A percentile compares a stretch with the other conserved stretches of the same genome.
These are phyloP conservation scores for Floccularia luteovirens DNA, from an alignment of 768 basidiomycete species.

Conservation along the genomic window DNA sequence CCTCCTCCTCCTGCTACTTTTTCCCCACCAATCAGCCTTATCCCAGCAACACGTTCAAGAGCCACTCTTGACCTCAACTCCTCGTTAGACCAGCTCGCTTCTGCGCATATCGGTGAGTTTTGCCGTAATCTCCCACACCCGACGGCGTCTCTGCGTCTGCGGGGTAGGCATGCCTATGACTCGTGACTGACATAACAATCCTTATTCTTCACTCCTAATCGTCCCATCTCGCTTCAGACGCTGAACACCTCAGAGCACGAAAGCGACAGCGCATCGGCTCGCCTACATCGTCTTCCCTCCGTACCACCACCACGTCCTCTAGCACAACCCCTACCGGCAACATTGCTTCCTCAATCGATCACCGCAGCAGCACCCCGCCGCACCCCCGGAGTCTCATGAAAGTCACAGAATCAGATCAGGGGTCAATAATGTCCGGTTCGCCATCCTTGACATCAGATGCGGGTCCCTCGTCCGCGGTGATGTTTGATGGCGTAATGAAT, in stretches of 20 bases:
- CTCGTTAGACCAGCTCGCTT: slow-evolving; percentile 16
- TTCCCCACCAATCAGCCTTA: slow-evolving; percentile 28
- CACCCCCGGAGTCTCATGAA: slow-evolving; percentile 33
- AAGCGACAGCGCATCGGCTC: slow-evolving; percentile 64
- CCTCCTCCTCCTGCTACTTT: slow-evolving; percentile 13
- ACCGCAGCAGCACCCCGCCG: too few species aligned
- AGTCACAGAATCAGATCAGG: slow-evolving; percentile 41
- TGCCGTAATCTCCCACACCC: slow-evolving; percentile 1
- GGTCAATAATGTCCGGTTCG: slow-evolving; percentile 34
- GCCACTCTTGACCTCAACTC: slow-evolving; percentile 51
- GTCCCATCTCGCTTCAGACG: slow-evolving; percentile 24
- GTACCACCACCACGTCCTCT: slow-evolving; percentile 24
- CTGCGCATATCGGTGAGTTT: slow-evolving; percentile 26
- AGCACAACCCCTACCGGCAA: too few species aligned
- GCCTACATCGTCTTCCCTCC: slow-evolving; percentile 19
- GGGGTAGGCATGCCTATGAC: neutral
- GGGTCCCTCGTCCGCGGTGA: slow-evolving; percentile 40
- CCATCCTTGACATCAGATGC: slow-evolving; percentile 35
- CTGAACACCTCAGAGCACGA: slow-evolving; percentile 49
- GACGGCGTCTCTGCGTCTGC: slow-evolving; percentile 1
- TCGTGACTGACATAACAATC: slow-evolving; percentile 7
- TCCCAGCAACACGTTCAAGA: slow-evolving; percentile 60
- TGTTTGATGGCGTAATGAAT: slow-evolving; percentile 22
- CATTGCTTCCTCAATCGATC: too few species aligned
- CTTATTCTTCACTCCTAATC: slow-evolving; percentile 7